These are phyloP conservation scores for Tricharina praecox DNA, from an alignment of 495 filamentous ascomycete species.

Conservation along the genomic window DNA sequence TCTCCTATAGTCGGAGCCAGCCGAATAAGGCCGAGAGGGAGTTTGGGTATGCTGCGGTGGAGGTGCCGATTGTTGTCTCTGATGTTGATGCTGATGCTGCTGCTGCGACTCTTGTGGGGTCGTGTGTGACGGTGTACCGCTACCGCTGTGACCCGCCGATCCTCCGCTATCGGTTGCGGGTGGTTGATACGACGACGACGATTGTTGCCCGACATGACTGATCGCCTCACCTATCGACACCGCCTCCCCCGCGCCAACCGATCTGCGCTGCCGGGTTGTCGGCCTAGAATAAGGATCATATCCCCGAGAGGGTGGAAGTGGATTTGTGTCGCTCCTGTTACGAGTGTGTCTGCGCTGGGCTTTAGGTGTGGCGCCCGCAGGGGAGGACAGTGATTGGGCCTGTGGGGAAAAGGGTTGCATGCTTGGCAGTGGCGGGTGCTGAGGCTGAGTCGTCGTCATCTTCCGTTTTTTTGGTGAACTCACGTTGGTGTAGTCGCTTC, in stretches of 20 bases:
- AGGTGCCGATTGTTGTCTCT: constrained; percentile 23
- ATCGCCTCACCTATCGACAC: neutral
- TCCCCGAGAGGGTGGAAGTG: constrained; percentile 30
- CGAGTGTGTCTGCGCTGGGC: constrained; percentile 49
- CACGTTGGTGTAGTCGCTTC: constrained; percentile 32
- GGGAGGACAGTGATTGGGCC: constrained; percentile 39
- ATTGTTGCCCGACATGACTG: neutral
- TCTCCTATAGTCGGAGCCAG: constrained; percentile 20
- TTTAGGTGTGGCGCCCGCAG: constrained; percentile 40
- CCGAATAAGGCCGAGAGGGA: constrained; percentile 25
- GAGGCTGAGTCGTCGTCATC: constrained; percentile 37
- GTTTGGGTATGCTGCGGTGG: constrained; percentile 12
- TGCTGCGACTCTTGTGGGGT: neutral
- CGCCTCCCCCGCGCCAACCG: constrained; percentile 21
- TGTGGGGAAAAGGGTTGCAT: constrained; percentile 30
- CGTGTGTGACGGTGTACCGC: neutral
- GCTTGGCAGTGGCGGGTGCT: constrained; percentile 34
- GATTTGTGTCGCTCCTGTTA: constrained; percentile 47
- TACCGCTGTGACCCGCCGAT: constrained; percentile 5
- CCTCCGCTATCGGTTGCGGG: constrained; percentile 8
- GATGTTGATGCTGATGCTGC: constrained; percentile 23
- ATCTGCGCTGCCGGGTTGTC: constrained; percentile 30
- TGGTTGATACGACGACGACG: constrained; percentile 2
- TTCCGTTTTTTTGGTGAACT: constrained; percentile 62
- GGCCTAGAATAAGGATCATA: constrained; percentile 29